Evolutionary conservation across 306 rosid genomes (phyloP).

Genomic region (Nissolia schottii): DNA sequence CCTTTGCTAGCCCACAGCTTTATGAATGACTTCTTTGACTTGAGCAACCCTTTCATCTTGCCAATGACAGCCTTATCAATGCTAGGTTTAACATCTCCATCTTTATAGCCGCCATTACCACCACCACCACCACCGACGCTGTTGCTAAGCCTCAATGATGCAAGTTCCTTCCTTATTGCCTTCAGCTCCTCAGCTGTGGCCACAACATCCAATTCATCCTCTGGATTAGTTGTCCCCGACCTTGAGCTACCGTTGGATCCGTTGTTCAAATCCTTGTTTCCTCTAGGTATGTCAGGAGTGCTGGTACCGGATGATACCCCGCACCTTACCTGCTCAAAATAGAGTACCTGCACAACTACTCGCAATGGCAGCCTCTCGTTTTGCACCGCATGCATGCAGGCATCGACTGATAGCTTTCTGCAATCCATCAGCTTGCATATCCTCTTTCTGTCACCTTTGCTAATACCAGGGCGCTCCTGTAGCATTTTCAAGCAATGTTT

Average conservation of each 20-base stretch:
- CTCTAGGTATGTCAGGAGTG: conserved; percentile 86
- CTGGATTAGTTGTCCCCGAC: conserved; percentile 75
- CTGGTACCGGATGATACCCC: conserved; percentile 79
- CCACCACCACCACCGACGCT: conserved; percentile 40
- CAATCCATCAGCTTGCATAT: conserved; percentile 97
- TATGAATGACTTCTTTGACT: conserved; percentile 73
- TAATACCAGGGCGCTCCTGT: conserved; percentile 83
- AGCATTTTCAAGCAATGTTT: conserved; percentile 8
- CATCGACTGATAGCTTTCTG: conserved; percentile 80
- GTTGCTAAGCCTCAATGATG: conserved; percentile 65
- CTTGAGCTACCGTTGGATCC: conserved; percentile 84
- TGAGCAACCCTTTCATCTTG: conserved; percentile 77
- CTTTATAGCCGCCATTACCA: conserved; percentile 44
- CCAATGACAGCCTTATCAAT: conserved; percentile 68
- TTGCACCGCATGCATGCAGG: conserved; percentile 89
- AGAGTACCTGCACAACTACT: conserved; percentile 89
- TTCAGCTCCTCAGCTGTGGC: conserved; percentile 81
- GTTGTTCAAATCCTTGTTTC: conserved; percentile 59
- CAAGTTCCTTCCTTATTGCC: conserved; percentile 83
- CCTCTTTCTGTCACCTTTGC: conserved; percentile 81
- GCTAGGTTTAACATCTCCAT: conserved; percentile 47
- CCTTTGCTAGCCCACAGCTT: conserved; percentile 87
- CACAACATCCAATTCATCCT: conserved; percentile 69
- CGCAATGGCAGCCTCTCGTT: conserved; percentile 96
- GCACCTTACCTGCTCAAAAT: conserved; percentile 84